A percentile compares a stretch with the other conserved stretches of the same genome.
phyloP scores from a whole-genome alignment of 106 monocot species.

The Xerophyta viscosa region DNA sequence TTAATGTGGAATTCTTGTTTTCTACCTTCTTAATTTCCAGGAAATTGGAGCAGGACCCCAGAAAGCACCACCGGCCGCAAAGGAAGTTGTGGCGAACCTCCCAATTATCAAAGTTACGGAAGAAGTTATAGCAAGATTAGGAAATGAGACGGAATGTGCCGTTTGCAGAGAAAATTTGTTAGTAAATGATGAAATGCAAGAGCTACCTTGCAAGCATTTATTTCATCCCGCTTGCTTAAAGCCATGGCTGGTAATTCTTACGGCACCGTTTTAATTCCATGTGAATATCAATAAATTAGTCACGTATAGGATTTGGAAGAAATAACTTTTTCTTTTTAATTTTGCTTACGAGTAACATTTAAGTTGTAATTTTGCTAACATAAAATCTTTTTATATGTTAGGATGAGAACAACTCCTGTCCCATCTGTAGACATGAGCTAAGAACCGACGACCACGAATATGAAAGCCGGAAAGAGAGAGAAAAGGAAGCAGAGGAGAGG shows the following conservation, averaged over 20 bases:
- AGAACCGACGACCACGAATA: constrained; percentile 90
- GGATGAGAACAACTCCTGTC: constrained; percentile 97
- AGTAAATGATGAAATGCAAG: constrained; percentile 87
- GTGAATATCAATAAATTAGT: too few relatives aligned
- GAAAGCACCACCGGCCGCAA: constrained; percentile 80
- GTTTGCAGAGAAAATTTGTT: constrained; percentile 83
- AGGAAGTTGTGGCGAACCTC: constrained; percentile 85
- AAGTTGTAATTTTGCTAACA: too few relatives aligned
- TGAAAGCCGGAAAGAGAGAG: constrained; percentile 93
- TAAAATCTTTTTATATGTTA: constrained; percentile 6
- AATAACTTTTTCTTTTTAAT: too few relatives aligned
- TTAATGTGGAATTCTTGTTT: background rate
- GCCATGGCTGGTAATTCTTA: constrained; percentile 87
- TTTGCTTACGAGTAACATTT: too few relatives aligned
- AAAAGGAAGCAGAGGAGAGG: constrained; percentile 66
- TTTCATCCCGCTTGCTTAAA: constrained; percentile 93
- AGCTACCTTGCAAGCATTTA: constrained; percentile 94
- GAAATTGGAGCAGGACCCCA: constrained; percentile 64
- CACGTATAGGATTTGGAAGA: too few relatives aligned
- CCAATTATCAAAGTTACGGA: constrained; percentile 68
- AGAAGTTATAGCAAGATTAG: constrained; percentile 57
- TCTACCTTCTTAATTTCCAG: constrained; percentile 34
- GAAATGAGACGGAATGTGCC: constrained; percentile 80
- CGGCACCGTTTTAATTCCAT: too few relatives aligned
- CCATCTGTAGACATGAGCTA: constrained; percentile 82